Conservation (phyloP, 2,329 filamentous ascomycete genomes). For the Cercospora nicotianae region DNA sequence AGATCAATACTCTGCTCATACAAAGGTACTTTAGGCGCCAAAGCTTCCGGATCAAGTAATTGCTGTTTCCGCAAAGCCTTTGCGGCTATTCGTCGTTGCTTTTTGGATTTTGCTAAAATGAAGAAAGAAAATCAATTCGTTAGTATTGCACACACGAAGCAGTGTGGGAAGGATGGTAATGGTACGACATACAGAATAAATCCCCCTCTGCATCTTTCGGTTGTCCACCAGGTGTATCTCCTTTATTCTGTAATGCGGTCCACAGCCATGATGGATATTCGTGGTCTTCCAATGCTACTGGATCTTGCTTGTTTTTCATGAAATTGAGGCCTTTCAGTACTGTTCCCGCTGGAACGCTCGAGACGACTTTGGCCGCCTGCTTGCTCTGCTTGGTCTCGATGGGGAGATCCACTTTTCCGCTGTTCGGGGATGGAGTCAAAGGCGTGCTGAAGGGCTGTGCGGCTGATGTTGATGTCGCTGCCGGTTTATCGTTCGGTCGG, state of each 20-base stretch:
- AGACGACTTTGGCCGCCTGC: slow-evolving; percentile 28
- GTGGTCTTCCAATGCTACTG: slow-evolving; percentile 69
- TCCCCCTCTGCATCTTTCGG: slow-evolving; percentile 63
- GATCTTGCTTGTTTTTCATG: slow-evolving; percentile 70
- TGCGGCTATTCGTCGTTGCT: slow-evolving; percentile 70
- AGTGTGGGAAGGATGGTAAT: background rate
- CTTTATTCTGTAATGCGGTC: slow-evolving; percentile 63
- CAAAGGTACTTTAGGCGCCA: slow-evolving; percentile 66
- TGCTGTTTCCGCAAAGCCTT: slow-evolving; percentile 64
- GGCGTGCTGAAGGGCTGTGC: slow-evolving; percentile 50
- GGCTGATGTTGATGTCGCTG: slow-evolving; percentile 48
- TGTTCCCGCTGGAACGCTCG: slow-evolving; percentile 64
- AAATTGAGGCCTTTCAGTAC: slow-evolving; percentile 74
- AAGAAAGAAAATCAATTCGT: no score
- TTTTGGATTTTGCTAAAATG: slow-evolving; percentile 80
- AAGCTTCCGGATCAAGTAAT: slow-evolving; percentile 64
- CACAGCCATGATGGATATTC: slow-evolving; percentile 83
- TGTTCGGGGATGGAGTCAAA: slow-evolving; percentile 35
- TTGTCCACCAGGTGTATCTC: slow-evolving; percentile 45
- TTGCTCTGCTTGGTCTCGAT: slow-evolving; percentile 32
- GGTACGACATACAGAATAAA: slow-evolving; percentile 68
- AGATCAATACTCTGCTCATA: slow-evolving; percentile 78
- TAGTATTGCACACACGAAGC: background rate
- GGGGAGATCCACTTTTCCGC: slow-evolving; percentile 33
- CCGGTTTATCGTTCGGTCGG: slow-evolving; percentile 39